Percentiles rank a stretch among this genome's conserved stretches.
Evolutionary conservation across 2,329 filamentous ascomycete genomes (phyloP).

Genomic region (Endocalyx cinctus): DNA sequence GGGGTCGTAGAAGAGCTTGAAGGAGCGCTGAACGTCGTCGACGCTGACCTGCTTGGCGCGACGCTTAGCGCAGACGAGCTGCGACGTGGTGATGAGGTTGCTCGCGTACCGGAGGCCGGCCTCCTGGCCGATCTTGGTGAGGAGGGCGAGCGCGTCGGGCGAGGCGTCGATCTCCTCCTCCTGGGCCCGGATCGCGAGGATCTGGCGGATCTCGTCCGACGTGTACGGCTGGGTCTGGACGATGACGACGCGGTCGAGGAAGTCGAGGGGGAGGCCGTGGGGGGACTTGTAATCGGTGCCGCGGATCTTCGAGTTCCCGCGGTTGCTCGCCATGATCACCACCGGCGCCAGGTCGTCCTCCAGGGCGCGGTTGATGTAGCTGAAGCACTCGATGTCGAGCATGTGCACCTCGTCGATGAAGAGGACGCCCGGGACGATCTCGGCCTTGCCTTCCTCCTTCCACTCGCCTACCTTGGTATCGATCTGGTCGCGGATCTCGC

Average conservation of each 20-base stretch:
- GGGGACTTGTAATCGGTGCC: conserved; percentile 92
- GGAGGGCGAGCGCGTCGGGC: conserved; percentile 81
- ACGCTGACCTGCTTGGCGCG: conserved; percentile 78
- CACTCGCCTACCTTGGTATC: conserved; percentile 98
- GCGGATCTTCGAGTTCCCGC: conserved; percentile 84
- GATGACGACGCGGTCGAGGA: conserved; percentile 92
- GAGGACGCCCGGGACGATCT: conserved; percentile 92
- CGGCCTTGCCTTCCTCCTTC: conserved; percentile 98
- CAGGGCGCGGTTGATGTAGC: conserved; percentile 93
- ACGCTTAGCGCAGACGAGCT: conserved; percentile 81
- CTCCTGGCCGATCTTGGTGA: conserved; percentile 94
- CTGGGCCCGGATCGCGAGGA: conserved; percentile 84
- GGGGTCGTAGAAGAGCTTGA: conserved; percentile 90
- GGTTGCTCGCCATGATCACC: conserved; percentile 98
- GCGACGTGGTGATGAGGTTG: conserved; percentile 93
- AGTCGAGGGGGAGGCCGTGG: conserved; percentile 90
- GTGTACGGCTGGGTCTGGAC: conserved; percentile 87
- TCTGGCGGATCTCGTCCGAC: conserved; percentile 83
- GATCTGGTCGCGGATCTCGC: conserved; percentile 96
- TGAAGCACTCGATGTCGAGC: conserved; percentile 99
- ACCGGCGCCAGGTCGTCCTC: conserved; percentile 94
- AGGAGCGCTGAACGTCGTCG: conserved; percentile 89
- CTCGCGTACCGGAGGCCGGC: conserved; percentile 92
- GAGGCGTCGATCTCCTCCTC: conserved; percentile 95
- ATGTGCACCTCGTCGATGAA: conserved; percentile 99